Evolutionary conservation across 768 basidiomycete genomes (phyloP).

Genomic region (Tricholoma saponaceum): DNA sequence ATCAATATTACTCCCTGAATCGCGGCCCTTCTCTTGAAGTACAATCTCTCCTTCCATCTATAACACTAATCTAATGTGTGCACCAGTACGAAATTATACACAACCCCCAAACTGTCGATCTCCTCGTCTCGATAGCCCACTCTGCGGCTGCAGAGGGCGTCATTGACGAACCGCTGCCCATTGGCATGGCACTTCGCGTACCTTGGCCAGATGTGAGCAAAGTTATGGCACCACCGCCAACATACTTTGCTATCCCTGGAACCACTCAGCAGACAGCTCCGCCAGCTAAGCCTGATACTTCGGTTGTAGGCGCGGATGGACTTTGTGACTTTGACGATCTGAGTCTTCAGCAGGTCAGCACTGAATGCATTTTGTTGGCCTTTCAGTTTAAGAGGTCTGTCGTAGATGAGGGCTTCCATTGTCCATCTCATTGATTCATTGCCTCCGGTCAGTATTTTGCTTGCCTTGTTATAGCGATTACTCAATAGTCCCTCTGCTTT

Average conservation of each 20-base stretch:
- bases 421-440: slow-evolving; percentile 38
- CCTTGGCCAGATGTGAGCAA: slow-evolving; percentile 26
- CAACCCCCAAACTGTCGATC: slow-evolving; percentile 61
- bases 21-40: slow-evolving; percentile 68
- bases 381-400: not conserved
- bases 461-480: not conserved
- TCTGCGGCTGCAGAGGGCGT: slow-evolving; percentile 48
- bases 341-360: slow-evolving; percentile 28
- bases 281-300: not conserved
- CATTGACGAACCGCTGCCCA: slow-evolving; percentile 54
- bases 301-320: slow-evolving; percentile 26
- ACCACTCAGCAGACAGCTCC: not conserved
- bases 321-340: slow-evolving; percentile 53
- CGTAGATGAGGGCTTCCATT: slow-evolving; percentile 46
- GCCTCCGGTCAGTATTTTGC: slow-evolving; percentile 41
- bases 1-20: slow-evolving; percentile 64
- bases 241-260: not conserved
- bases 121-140: slow-evolving; percentile 63
- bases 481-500: not conserved
- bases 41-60: not conserved
- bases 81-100: slow-evolving; percentile 64
- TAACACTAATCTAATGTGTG: not conserved
- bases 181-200: slow-evolving; percentile 59
- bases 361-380: not conserved
- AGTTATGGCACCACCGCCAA: not conserved